Evolutionary conservation across 768 basidiomycete genomes (phyloP).

Genomic region (Boletellus sp.): DNA sequence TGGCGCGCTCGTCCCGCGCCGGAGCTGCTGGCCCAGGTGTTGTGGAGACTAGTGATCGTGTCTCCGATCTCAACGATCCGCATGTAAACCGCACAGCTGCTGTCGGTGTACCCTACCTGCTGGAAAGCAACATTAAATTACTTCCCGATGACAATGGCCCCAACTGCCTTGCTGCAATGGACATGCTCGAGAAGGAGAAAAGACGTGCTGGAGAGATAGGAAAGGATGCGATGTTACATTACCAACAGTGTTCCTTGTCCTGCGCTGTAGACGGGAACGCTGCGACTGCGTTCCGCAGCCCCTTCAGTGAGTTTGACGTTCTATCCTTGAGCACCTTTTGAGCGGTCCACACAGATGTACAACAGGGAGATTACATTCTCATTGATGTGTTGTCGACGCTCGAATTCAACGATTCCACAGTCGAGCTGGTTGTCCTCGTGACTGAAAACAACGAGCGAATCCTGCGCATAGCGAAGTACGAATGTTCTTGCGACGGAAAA

Average conservation of each 20-base stretch:
- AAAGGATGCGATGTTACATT: slow-evolving; percentile 32
- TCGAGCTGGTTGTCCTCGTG: slow-evolving; percentile 38
- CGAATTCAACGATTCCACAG: slow-evolving; percentile 13
- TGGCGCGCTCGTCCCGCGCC: background rate
- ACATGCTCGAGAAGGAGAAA: slow-evolving; percentile 44
- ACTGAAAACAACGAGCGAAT: slow-evolving; percentile 31
- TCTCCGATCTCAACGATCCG: background rate
- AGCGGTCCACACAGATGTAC: slow-evolving; percentile 15
- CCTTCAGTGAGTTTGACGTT: slow-evolving; percentile 36
- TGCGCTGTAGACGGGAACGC: slow-evolving; percentile 54
- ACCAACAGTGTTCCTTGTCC: slow-evolving; percentile 45
- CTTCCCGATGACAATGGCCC: slow-evolving; percentile 34
- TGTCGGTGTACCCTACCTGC: slow-evolving; percentile 40
- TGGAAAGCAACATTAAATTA: slow-evolving; percentile 51
- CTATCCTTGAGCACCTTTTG: slow-evolving; percentile 14
- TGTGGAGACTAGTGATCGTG: slow-evolving; percentile 3
- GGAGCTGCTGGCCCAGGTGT: background rate
- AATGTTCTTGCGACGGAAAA: slow-evolving; percentile 29
- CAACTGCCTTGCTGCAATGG: slow-evolving; percentile 25
- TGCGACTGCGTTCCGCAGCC: slow-evolving; percentile 49
- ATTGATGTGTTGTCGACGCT: slow-evolving; percentile 36
- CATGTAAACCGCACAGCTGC: slow-evolving; percentile 38
- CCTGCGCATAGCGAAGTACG: slow-evolving; percentile 25
- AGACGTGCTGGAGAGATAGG: slow-evolving; percentile 35
- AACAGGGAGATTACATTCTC: slow-evolving; percentile 36